These are phyloP conservation scores for Pseudogymnoascus sp. DNA, from an alignment of 2,329 filamentous ascomycete species.

Conservation along the genomic window DNA sequence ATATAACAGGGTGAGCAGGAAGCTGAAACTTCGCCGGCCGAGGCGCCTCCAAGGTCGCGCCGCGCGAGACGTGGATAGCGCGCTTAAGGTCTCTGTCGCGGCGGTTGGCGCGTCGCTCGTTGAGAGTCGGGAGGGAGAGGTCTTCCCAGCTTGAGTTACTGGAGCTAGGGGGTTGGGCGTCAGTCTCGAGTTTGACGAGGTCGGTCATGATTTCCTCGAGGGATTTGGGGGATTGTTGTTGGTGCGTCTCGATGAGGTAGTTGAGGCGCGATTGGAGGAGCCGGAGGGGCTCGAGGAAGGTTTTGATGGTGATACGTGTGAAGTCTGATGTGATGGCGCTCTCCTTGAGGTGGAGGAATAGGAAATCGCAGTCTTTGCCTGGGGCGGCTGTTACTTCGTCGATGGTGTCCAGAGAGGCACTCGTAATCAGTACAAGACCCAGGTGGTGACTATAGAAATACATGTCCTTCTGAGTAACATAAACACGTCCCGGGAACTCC, in stretches of 20 bases:
- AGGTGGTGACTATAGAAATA: slow-evolving; percentile 97
- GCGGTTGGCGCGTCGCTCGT: slow-evolving; percentile 39
- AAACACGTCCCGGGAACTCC: slow-evolving; percentile 76
- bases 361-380: slow-evolving; percentile 85
- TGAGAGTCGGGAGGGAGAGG: slow-evolving; percentile 49
- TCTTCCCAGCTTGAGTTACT: slow-evolving; percentile 91
- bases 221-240: slow-evolving; percentile 59
- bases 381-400: slow-evolving; percentile 83
- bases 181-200: slow-evolving; percentile 65
- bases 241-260: slow-evolving; percentile 71
- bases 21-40: slow-evolving; percentile 60
- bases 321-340: slow-evolving; percentile 18
- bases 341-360: slow-evolving; percentile 64
- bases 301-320: slow-evolving; percentile 70
- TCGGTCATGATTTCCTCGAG: slow-evolving; percentile 62
- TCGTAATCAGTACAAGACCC: slow-evolving; percentile 78
- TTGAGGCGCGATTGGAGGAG: slow-evolving; percentile 79
- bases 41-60: slow-evolving; percentile 36
- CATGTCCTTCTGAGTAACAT: slow-evolving; percentile 76
- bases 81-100: slow-evolving; percentile 43
- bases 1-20: slow-evolving; percentile 70
- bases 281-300: slow-evolving; percentile 79
- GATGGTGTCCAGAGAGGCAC: slow-evolving; percentile 65
- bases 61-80: slow-evolving; percentile 53
- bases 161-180: slow-evolving; percentile 52